Base-by-base conservation (phyloP, 371 early-diverging fungal genomes). In the Mucor mucedo region DNA sequence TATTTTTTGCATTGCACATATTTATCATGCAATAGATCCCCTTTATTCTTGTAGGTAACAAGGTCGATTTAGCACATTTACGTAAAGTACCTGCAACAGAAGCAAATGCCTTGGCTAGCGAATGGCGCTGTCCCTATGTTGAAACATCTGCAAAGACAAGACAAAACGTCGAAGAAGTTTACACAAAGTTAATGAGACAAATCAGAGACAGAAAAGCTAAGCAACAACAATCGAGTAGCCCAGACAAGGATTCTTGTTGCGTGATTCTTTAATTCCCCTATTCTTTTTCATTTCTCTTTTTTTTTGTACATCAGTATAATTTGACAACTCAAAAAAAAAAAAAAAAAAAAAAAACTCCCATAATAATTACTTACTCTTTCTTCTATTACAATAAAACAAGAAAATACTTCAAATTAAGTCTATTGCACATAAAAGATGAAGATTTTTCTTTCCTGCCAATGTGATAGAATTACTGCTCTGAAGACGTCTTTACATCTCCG, bases 131-230 rank as follows among this genome's bases (percentile, higher is more conserved):
- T 66, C 77, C 83, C 33, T 94, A 94, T 70, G 81, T 92, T 47
- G 95, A 95, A 75, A 94, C 96, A 0, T 89, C 89, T 27, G 94
- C 94, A 49, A 95, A 95, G 73, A 93, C 93, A n/a, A 69, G 91
- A 71, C 83, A 83, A 47, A 93, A 95, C 69, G 94, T 94, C 2
- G 93, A 94, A 14, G 92, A 91, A 63, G 88, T 88, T 8, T 95
- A 89, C 70, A 84, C 80, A 40, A 81, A 78, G 55, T 74, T 95
- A 60, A 88, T 94, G 91, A 77, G 91, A 55, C 84, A 84, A 66
- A 93, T 95, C 47, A 80, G 89, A 70, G 86, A 87, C 57, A 79
- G 91, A 64, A 92, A 93, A 55, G 77, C 82, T 41, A 78, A 76
- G 35, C 83, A 78, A 58, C 80, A 85, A 58, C 82, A 84, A 29